Evolutionary conservation across 140 eudicot species (phyloP), one percentile per base, ranked within the genome.

Genomic region (Flaveria floridana): DNA sequence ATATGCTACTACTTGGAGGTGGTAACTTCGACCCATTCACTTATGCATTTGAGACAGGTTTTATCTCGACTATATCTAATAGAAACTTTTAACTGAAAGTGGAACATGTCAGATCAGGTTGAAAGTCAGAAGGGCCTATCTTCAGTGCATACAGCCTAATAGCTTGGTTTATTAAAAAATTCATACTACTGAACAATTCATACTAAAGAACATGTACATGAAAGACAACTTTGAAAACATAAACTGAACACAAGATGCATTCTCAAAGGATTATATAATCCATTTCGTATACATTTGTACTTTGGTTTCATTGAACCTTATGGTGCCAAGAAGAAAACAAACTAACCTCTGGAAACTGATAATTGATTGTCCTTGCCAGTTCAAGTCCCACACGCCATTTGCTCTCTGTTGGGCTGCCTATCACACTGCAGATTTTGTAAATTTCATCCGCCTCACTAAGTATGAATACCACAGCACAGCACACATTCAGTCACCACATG

Each of bases 311-410:
- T 5, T 23, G 4, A 20, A 41, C 11, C 42, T 59, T 41, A 59
- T 34, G 47, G 23, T 18, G 66, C 15, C 16, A 68, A 13, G 39
- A 19, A 62, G 28, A 80, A 44, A 51, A 62, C 21, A n/a, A 68
- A 64, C 75, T 62, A 41, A 89, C 92, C 84, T 85, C 82, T 26
- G 96, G 96, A 73, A 89, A 89, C 85, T 80, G 89, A 77, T 87
- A 89, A 69, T 80, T 82, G 68, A 89, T 79, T 30, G 78, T 71
- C 72, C 76, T 84, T 37, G 81, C 88, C 61, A 79, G 81, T 72
- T 76, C 68, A 76, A 80, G 88, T 39, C 87, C 87, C 57, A 70
- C 73, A 42, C 26, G 65, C 97, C 97, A 91, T 71, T 74, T 78
- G 69, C 52, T 53, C 70, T 78, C 76, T 2, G 83, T 83, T 23